These are phyloP conservation scores for Zoysia pacifica DNA, from an alignment of 176 grass and related monocot species.

Conservation along the genomic window DNA sequence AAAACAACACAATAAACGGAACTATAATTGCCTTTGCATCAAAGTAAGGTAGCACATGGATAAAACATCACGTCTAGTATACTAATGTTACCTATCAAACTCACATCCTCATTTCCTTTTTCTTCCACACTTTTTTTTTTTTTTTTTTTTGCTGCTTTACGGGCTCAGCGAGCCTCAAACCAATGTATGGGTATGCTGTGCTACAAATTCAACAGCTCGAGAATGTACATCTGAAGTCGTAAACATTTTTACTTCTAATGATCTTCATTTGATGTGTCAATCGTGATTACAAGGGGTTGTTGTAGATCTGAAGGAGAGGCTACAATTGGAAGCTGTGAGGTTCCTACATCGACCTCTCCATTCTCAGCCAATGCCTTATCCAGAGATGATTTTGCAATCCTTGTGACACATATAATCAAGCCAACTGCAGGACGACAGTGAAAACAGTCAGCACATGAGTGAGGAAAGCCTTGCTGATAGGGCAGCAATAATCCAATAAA, in stretches of 20 bases:
- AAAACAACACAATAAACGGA: not conserved
- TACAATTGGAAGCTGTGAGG: slow-evolving; percentile 67
- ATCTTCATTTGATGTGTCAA: slow-evolving; percentile 75
- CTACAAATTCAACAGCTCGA: slow-evolving; percentile 44
- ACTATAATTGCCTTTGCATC: not conserved
- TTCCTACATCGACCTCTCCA: slow-evolving; percentile 52
- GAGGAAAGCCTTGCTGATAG: too few relatives aligned
- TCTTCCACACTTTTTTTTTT: not conserved
- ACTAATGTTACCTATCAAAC: slow-evolving; percentile 38
- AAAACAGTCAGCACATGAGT: not conserved
- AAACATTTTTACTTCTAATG: slow-evolving; percentile 60
- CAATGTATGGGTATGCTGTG: slow-evolving; percentile 26
- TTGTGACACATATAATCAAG: slow-evolving; percentile 82
- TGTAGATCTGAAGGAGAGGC: slow-evolving; percentile 57
- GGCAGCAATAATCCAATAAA: not conserved
- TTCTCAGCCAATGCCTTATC: slow-evolving; percentile 95
- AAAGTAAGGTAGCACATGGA: slow-evolving; percentile 5
- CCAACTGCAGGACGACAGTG: slow-evolving; percentile 50
- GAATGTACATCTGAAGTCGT: slow-evolving; percentile 58
- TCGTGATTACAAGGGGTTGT: slow-evolving; percentile 87
- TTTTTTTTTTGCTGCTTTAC: slow-evolving; percentile 11
- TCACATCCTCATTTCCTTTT: not conserved
- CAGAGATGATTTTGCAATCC: slow-evolving; percentile 74
- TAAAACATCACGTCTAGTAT: slow-evolving; percentile 5
- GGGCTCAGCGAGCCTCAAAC: slow-evolving; percentile 6